phyloP scores from a whole-genome alignment of 1,284 basidiomycete species.

The Puccinia hordei region DNA sequence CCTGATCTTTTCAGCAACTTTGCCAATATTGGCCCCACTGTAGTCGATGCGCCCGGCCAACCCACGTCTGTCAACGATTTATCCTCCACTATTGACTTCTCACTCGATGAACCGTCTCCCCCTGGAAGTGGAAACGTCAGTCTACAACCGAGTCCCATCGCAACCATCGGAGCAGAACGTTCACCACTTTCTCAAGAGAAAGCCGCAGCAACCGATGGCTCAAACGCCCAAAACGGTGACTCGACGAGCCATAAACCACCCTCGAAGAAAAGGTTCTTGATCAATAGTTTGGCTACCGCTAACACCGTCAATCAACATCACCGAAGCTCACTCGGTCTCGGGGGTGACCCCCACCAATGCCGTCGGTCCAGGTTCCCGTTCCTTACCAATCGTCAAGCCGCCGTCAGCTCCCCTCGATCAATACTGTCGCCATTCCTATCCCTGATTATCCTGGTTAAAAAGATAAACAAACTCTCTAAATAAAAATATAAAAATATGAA shows the following conservation, averaged over 20 bases:
- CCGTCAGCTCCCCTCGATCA: background rate
- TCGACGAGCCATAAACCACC: background rate
- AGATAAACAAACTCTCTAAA: too few relatives aligned
- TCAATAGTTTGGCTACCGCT: background rate
- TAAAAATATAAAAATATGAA: too few relatives aligned
- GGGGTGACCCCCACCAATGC: background rate
- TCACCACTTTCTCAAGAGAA: background rate
- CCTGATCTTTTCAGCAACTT: background rate
- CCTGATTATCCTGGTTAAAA: background rate
- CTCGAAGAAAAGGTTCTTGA: background rate
- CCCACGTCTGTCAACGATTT: background rate
- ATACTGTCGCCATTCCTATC: background rate
- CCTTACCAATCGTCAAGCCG: background rate
- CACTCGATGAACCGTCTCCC: background rate
- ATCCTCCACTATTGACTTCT: background rate
- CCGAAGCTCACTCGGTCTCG: background rate
- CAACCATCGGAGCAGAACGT: background rate
- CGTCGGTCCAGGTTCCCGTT: conserved; percentile 15
- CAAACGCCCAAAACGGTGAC: background rate
- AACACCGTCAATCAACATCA: background rate
- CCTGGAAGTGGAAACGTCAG: background rate
- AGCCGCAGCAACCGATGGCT: background rate
- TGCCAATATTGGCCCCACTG: background rate
- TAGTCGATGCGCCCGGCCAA: background rate
- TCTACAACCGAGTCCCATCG: background rate